Evolutionary conservation across 2,329 filamentous ascomycete species (phyloP).

Genomic region (Arthrobotrys megalospora): DNA sequence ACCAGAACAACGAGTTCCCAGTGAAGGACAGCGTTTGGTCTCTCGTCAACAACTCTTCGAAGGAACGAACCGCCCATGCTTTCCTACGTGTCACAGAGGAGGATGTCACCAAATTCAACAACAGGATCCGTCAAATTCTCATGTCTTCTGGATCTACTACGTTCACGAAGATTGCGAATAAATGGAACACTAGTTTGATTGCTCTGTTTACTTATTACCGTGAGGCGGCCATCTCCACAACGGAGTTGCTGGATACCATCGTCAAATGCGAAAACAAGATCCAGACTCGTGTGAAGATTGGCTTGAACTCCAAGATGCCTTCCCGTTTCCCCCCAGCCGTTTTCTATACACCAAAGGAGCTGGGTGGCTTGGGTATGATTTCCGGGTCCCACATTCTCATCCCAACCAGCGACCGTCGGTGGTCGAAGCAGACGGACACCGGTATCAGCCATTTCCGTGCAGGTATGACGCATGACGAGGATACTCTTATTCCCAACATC

Average conservation of each 20-base stretch:
- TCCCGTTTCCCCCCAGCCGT: conserved; percentile 98
- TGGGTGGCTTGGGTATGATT: conserved; percentile 98
- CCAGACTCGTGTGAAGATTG: conserved; percentile 98
- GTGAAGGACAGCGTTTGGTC: conserved; percentile 99
- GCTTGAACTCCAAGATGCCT: conserved; percentile 99
- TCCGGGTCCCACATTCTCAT: conserved; percentile 98
- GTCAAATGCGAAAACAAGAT: conserved; percentile 99
- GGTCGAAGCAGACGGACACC: conserved; percentile 97
- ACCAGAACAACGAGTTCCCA: conserved; percentile 95
- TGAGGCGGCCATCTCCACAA: conserved; percentile 95
- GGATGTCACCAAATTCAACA: conserved; percentile 99
- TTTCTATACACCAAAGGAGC: conserved; percentile 98
- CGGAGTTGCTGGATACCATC: conserved; percentile 93
- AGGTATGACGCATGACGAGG: conserved; percentile 98
- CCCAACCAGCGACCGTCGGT: conserved; percentile 95
- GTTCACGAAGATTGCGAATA: conserved; percentile 99
- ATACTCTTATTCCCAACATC: conserved; percentile 97
- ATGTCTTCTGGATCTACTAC: conserved; percentile 99
- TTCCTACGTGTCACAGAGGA: conserved; percentile 98
- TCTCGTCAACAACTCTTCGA: conserved; percentile 93
- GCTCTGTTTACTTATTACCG: conserved; percentile 98
- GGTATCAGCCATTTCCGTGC: conserved; percentile 97
- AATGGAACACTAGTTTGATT: conserved; percentile 98
- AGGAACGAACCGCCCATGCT: conserved; percentile 96
- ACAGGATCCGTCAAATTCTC: conserved; percentile 95